Conservation (phyloP, 768 basidiomycete genomes). For the Tylopilus rubrobrunneus region DNA sequence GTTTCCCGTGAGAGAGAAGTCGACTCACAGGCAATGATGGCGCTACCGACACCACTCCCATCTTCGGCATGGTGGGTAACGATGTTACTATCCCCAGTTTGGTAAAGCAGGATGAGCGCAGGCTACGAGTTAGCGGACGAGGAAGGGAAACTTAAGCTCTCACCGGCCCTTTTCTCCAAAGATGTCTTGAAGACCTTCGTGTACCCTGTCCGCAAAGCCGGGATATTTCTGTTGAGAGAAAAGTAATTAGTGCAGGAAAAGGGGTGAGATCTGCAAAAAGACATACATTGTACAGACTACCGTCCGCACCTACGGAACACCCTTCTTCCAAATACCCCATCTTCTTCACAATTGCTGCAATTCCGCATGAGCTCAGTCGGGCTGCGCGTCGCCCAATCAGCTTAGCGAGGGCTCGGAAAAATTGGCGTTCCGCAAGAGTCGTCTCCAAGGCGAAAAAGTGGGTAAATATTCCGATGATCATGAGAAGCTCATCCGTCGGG, state of each 20-base stretch:
- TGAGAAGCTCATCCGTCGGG: constrained; percentile 93
- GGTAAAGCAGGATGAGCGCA: constrained; percentile 42
- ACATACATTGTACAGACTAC: constrained; percentile 89
- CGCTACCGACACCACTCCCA: constrained; percentile 88
- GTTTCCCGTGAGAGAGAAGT: background rate
- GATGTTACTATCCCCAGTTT: constrained; percentile 45
- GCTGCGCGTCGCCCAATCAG: constrained; percentile 89
- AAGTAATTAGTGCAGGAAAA: background rate
- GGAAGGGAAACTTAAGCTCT: constrained; percentile 26
- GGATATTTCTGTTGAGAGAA: constrained; percentile 83
- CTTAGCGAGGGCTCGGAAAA: constrained; percentile 92
- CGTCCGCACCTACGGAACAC: constrained; percentile 88
- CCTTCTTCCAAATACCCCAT: constrained; percentile 92
- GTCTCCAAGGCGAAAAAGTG: constrained; percentile 98
- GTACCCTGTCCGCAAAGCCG: constrained; percentile 87
- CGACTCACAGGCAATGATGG: constrained; percentile 81
- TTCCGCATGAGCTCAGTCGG: constrained; percentile 89
- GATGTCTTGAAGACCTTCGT: constrained; percentile 89
- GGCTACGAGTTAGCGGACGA: background rate
- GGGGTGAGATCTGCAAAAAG: background rate
- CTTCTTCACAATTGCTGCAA: constrained; percentile 65
- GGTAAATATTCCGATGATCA: constrained; percentile 95
- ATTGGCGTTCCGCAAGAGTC: constrained; percentile 92
- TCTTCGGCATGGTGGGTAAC: constrained; percentile 41
- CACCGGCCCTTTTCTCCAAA: constrained; percentile 95